Evolutionary conservation across 768 basidiomycete genomes (phyloP).

Genomic region (Terana coerulea): DNA sequence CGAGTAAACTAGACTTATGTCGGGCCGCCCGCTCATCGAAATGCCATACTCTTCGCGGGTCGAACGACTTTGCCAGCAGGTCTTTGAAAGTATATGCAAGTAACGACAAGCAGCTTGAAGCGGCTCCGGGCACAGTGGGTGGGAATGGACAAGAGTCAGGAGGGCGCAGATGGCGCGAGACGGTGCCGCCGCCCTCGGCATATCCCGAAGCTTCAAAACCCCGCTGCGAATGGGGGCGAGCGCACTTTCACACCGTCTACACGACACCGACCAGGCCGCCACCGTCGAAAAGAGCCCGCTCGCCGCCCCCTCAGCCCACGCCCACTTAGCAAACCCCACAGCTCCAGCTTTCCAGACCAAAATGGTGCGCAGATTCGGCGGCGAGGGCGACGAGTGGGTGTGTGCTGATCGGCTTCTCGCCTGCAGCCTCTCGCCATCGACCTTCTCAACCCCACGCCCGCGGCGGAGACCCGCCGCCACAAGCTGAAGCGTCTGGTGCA

Average conservation of each 20-base stretch:
- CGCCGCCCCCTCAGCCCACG: constrained; percentile 14
- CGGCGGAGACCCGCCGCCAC: constrained; percentile 86
- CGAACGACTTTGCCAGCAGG: too few species aligned
- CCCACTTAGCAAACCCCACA: constrained; percentile 11
- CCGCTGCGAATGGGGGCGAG: constrained; percentile 11
- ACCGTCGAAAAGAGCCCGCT: constrained; percentile 23
- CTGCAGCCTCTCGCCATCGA: constrained; percentile 91
- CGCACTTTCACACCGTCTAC: constrained; percentile 9
- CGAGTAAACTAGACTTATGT: too few species aligned
- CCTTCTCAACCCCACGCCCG: constrained; percentile 92
- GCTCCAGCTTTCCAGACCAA: constrained; percentile 13
- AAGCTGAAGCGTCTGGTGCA: constrained; percentile 99
- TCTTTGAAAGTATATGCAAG: too few species aligned
- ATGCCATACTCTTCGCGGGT: too few species aligned
- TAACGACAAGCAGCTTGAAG: too few species aligned
- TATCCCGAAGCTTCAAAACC: constrained; percentile 8
- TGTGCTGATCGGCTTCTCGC: neutral
- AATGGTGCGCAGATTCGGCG: constrained; percentile 21
- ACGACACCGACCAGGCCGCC: constrained; percentile 8
- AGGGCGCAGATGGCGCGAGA: neutral
- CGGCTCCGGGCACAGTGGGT: too few species aligned
- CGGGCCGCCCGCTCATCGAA: too few species aligned
- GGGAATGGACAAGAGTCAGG: too few species aligned
- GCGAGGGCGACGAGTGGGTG: too few species aligned
- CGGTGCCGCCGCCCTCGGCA: constrained; percentile 5